Evolutionary conservation across 2,329 filamentous ascomycete species (phyloP), one percentile per base, ranked within the genome.

Genomic region (Fusarium duplospermum): DNA sequence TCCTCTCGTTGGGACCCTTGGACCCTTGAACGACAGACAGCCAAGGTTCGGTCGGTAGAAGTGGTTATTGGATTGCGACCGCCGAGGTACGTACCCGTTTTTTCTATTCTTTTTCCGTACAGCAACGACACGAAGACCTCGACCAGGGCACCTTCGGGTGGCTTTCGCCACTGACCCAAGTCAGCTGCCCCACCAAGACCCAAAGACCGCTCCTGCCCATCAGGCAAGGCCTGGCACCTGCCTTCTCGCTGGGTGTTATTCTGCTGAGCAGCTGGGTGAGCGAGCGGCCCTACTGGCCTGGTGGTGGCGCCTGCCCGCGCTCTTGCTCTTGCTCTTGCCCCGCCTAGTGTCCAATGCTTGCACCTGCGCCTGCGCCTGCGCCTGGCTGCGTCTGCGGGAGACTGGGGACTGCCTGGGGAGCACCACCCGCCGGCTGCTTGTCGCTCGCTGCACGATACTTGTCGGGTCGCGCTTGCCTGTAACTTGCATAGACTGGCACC

Each of bases 141-240:
- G 61, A 59, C 68, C 69, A 70, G 62, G 65, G 56, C 68, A 61
- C 56, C 60, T 45, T 74, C 72, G 70, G 74, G 76, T 75, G 77
- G 76, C 76, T 78, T 78, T 79, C 64, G 78, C 78, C 78, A 80
- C 78, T 73, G 67, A 73, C 63, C 73, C 72, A 77, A 80, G 79
- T 81, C 80, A 81, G 78, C 77, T 80, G 79, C 78, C 75, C 79
- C 79, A 80, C 78, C 71, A 77, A 66, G 73, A 69, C 73, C 73
- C 67, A 62, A 71, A 75, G 61, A 68, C 70, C 71, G 65, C 64
- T 70, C 62, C 70, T 61, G 66, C 59, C 66, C 58, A 47, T 50
- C 60, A 59, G 65, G 64, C 62, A 65, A 71, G 52, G 57, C 69
- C 62, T 72, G 66, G 58, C 67, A 52, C 50, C 61, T 63, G 67